Percentiles rank a stretch among this genome's conserved stretches.
Conservation (phyloP, 1,284 basidiomycete species). For the Apiotrichum mycotoxinovorans region DNA sequence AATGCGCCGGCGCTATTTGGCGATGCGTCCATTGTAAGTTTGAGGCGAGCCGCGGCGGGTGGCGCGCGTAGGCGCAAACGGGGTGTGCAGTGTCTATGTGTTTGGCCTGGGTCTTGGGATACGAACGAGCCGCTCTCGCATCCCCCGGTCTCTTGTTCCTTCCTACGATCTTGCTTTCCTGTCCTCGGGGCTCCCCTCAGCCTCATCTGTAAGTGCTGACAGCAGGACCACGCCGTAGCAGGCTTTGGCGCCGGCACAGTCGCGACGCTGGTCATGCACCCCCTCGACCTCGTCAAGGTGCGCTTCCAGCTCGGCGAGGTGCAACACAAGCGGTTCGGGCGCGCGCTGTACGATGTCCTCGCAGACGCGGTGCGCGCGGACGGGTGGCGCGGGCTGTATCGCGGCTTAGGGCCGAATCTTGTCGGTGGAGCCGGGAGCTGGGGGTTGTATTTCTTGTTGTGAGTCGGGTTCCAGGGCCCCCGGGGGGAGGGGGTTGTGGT, state of each 20-base stretch:
- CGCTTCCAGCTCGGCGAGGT: conserved; percentile 74
- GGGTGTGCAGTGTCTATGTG: too few species aligned
- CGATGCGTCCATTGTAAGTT: conserved; percentile 44
- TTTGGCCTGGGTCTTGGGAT: too few species aligned
- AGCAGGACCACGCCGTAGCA: conserved; percentile 80
- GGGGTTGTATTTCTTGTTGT: conserved; percentile 98
- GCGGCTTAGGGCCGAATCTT: conserved; percentile 85
- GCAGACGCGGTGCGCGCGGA: conserved; percentile 68
- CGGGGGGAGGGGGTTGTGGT: not conserved
- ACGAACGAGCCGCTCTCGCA: too few species aligned
- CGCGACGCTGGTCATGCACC: conserved; percentile 95
- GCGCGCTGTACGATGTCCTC: conserved; percentile 72
- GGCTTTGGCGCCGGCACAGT: conserved; percentile 90
- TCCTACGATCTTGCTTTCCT: too few species aligned
- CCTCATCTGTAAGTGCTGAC: not conserved
- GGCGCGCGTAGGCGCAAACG: too few species aligned
- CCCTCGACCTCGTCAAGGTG: conserved; percentile 93
- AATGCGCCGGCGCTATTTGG: conserved; percentile 41
- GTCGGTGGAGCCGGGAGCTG: conserved; percentile 96
- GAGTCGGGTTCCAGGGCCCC: conserved; percentile 48
- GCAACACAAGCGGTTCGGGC: conserved; percentile 62
- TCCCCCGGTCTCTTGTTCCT: too few species aligned
- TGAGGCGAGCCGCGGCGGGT: too few species aligned
- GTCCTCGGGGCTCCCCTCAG: not conserved
- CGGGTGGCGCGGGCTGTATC: conserved; percentile 83